Evolutionary conservation across 495 filamentous ascomycete genomes (phyloP), one percentile per base, ranked within the genome.

Genomic region (Talaromyces trachyspermus): DNA sequence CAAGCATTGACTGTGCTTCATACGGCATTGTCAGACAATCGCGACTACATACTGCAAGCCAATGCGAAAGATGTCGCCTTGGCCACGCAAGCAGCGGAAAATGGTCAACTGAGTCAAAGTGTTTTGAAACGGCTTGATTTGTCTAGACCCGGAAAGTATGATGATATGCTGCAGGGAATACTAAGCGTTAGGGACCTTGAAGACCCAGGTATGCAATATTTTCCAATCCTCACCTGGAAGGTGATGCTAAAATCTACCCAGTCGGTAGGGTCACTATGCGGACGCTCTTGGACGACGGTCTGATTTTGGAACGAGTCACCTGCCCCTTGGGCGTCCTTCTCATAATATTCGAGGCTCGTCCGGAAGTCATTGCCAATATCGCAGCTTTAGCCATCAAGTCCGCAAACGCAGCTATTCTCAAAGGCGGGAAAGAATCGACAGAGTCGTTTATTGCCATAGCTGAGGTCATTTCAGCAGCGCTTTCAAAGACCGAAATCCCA

Each of bases 291-390:
- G 92, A 97, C 63, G 85, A 95, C 54, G 87, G 81, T 20, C 75
- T 99, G 35, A 76, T 80, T 22, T 76, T 97, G 30, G 85, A 95
- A 58, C 81, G 88, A 56, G 80, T 95, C 18, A 86, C 87, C 22
- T 96, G 88, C 57, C 92, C 92, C 2, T 97, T 99, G 53, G 92
- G 92, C 39, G 90, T 96, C 17, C 78, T 99, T 19, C 74, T 98
- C 40, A 95, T 97, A 54, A 97, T 98, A 50, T 98, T 98, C 57
- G 92, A 98, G 66, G 94, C 94, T 18, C 85, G 92, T 23, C 92
- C 92, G 7, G 92, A 99, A 62, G 94, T 99, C 47, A 99, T 99
- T 62, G 92, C 94, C 35, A 99, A 99, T 58, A 97, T 99, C 50
- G 88, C 91, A 45, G 85, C 94, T n/a, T 74, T 99, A 27, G 89